Evolutionary conservation across 176 grass and related monocot genomes (phyloP).

Genomic region (Bonia amplexicaulis): DNA sequence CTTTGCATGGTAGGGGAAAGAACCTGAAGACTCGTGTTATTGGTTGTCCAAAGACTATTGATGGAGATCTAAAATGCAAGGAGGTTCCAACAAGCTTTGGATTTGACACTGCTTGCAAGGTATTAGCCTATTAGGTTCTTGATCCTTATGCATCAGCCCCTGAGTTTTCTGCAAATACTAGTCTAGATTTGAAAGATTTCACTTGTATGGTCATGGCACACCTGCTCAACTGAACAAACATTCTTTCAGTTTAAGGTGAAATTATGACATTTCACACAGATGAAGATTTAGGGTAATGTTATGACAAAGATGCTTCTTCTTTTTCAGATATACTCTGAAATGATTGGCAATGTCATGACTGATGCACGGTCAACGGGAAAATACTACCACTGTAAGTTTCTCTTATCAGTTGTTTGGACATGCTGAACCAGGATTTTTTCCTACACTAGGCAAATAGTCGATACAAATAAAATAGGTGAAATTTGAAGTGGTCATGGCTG

Average conservation of each 20-base stretch:
- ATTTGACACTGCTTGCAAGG: constrained; percentile 99
- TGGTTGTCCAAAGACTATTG: constrained; percentile 98
- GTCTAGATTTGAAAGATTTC: neutral
- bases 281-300: neutral
- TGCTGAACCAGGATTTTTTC: neutral
- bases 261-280: neutral
- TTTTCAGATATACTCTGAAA: constrained; percentile 96
- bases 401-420: neutral
- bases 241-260: neutral
- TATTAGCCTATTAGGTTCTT: constrained; percentile 26
- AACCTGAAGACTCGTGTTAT: constrained; percentile 88
- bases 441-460: neutral
- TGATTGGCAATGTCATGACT: constrained; percentile 99
- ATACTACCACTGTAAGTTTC: constrained; percentile 97
- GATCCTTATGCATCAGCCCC: neutral
- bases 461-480: neutral
- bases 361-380: constrained; percentile 97
- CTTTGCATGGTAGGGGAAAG: constrained; percentile 51
- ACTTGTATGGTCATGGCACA: neutral
- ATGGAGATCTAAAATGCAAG: constrained; percentile 95
- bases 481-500: neutral
- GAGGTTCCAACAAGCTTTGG: constrained; percentile 99
- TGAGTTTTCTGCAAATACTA: neutral
- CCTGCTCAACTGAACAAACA: neutral
- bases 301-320: neutral